A percentile compares a stretch with the other conserved stretches of the same genome.
Conservation (phyloP, 139 green algal species). For the Chlorella sp. region DNA sequence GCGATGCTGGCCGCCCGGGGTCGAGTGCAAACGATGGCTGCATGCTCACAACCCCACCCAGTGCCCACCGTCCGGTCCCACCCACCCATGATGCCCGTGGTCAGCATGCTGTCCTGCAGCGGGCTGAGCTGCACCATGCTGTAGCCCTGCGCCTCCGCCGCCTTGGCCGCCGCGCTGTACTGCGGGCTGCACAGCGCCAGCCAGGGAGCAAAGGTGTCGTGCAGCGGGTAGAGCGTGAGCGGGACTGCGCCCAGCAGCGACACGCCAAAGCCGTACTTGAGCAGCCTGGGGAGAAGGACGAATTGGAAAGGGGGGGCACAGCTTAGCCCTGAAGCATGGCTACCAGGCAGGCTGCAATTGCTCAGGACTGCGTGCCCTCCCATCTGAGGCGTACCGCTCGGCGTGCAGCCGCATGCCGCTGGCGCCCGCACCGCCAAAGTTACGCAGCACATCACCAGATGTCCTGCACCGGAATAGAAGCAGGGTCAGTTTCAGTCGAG, state of each 20-base stretch:
- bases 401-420: constrained; percentile 64
- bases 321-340: too few relatives aligned
- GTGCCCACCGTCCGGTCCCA: too few relatives aligned
- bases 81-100: constrained; percentile 30
- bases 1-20: too few relatives aligned
- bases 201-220: constrained; percentile 55
- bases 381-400: constrained; percentile 48
- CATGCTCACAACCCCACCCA: too few relatives aligned
- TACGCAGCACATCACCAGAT: constrained; percentile 80
- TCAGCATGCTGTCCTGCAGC: constrained; percentile 18
- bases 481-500: not conserved
- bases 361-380: too few relatives aligned
- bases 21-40: too few relatives aligned
- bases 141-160: not conserved
- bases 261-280: constrained; percentile 82
- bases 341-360: too few relatives aligned
- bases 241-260: constrained; percentile 79
- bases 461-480: constrained; percentile 39
- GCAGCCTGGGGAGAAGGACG: constrained; percentile 32
- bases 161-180: not conserved
- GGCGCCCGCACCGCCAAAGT: constrained; percentile 70
- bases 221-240: constrained; percentile 81
- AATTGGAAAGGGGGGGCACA: too few relatives aligned
- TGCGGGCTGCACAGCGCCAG: constrained; percentile 24
- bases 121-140: not conserved